Percentiles rank a stretch among this genome's conserved stretches.
These are phyloP conservation scores for Coemansia biformis DNA, from an alignment of 192 early-diverging fungal species.

Conservation along the genomic window DNA sequence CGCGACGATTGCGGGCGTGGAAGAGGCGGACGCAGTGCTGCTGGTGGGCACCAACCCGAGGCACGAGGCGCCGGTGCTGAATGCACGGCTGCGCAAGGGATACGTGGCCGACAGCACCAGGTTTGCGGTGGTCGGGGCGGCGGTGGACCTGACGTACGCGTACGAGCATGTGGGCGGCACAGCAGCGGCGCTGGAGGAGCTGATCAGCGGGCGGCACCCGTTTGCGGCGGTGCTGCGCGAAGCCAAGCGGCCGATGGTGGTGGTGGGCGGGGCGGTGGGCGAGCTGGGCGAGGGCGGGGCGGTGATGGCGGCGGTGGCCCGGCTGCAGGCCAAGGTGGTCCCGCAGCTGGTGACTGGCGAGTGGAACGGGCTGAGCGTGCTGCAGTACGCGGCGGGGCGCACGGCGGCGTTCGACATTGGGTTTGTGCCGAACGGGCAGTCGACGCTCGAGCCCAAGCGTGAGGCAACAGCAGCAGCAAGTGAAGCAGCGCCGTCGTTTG, in stretches of 20 bases:
- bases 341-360: constrained; percentile 63
- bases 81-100: constrained; percentile 92
- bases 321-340: constrained; percentile 60
- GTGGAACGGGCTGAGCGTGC: constrained; percentile 89
- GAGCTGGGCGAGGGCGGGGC: constrained; percentile 65
- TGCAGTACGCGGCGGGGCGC: constrained; percentile 83
- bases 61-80: constrained; percentile 91
- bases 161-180: constrained; percentile 76
- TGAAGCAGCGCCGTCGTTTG: constrained; percentile 53
- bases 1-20: too few species aligned
- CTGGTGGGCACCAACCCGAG: constrained; percentile 94
- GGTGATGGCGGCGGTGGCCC: constrained; percentile 68
- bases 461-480: not conserved
- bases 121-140: constrained; percentile 75
- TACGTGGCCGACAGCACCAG: constrained; percentile 77
- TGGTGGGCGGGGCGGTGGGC: constrained; percentile 76
- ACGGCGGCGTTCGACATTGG: constrained; percentile 90
- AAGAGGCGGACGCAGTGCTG: too few species aligned
- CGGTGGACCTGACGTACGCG: constrained; percentile 82
- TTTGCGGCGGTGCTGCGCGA: constrained; percentile 69
- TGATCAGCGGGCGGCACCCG: constrained; percentile 62
- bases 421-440: constrained; percentile 60
- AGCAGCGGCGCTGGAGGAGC: constrained; percentile 59
- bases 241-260: constrained; percentile 89
- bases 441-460: too few species aligned